Conservation (phyloP, 768 basidiomycete genomes). For the Leccinum variicolor region DNA sequence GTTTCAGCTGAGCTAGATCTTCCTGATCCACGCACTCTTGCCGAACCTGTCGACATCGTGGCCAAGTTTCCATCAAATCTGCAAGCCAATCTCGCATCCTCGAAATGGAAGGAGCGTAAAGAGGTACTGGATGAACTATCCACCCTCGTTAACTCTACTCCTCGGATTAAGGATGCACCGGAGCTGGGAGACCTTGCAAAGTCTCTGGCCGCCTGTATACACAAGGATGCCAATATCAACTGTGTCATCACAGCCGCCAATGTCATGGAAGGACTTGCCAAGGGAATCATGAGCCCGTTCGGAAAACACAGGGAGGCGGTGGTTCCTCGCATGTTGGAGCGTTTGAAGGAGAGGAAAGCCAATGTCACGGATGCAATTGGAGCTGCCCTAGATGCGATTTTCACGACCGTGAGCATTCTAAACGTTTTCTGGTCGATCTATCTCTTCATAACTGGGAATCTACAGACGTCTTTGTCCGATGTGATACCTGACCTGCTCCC, state of each 20-base stretch:
- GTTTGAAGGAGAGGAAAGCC: conserved; percentile 91
- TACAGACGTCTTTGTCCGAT: conserved; percentile 74
- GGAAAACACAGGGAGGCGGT: conserved; percentile 68
- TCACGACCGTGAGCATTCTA: conserved; percentile 62
- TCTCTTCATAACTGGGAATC: conserved; percentile 1
- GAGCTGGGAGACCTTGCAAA: conserved; percentile 75
- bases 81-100: conserved; percentile 72
- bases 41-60: conserved; percentile 78
- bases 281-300: conserved; percentile 73
- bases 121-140: conserved; percentile 84
- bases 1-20: conserved; percentile 43
- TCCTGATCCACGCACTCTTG: conserved; percentile 74
- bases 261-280: conserved; percentile 82
- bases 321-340: conserved; percentile 76
- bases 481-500: conserved; percentile 79
- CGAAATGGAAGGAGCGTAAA: conserved; percentile 98
- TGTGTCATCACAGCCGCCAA: conserved; percentile 89
- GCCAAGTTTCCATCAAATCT: conserved; percentile 73
- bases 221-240: conserved; percentile 90
- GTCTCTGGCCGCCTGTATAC: conserved; percentile 75
- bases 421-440: background rate
- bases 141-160: conserved; percentile 61
- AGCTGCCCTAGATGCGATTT: conserved; percentile 84
- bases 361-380: conserved; percentile 90
- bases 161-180: conserved; percentile 75